These are phyloP conservation scores for Pythium coloratum DNA, from an alignment of 352 stramenopile genomes.

Conservation along the genomic window DNA sequence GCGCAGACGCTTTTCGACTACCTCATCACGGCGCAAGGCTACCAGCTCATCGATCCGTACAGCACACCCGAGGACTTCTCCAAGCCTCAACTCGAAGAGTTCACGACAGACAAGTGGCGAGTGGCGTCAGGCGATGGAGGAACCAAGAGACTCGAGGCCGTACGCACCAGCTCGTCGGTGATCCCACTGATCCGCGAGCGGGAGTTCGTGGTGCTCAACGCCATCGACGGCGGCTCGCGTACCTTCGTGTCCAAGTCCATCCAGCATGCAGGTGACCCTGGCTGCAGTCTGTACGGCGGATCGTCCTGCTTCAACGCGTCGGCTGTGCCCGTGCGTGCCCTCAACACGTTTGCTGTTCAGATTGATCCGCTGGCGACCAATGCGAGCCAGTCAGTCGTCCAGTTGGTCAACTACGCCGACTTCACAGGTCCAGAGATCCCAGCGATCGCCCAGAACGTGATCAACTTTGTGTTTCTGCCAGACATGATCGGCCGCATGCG, in stretches of 20 bases:
- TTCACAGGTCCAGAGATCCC: conserved; percentile 14
- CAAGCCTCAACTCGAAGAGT: conserved; percentile 11
- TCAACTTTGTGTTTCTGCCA: conserved; percentile 14
- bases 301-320: conserved; percentile 18
- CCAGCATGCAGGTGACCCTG: conserved; percentile 12
- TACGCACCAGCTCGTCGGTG: background rate
- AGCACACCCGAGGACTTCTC: conserved; percentile 13
- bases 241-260: conserved; percentile 29
- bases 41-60: conserved; percentile 11
- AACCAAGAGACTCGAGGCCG: background rate
- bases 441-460: conserved; percentile 2
- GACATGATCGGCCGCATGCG: conserved; percentile 16
- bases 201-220: conserved; percentile 34
- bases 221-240: conserved; percentile 14
- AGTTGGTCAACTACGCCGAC: conserved; percentile 34
- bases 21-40: background rate
- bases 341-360: conserved; percentile 29
- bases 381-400: conserved; percentile 21
- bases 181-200: conserved; percentile 9
- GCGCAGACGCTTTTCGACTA: background rate
- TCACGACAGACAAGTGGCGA: conserved; percentile 1
- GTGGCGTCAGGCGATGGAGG: too few relatives aligned
- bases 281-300: background rate
- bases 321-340: conserved; percentile 14
- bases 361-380: conserved; percentile 19